phyloP scores from a whole-genome alignment of 345 rosid genomes.

The Eutrema yunnanense region DNA sequence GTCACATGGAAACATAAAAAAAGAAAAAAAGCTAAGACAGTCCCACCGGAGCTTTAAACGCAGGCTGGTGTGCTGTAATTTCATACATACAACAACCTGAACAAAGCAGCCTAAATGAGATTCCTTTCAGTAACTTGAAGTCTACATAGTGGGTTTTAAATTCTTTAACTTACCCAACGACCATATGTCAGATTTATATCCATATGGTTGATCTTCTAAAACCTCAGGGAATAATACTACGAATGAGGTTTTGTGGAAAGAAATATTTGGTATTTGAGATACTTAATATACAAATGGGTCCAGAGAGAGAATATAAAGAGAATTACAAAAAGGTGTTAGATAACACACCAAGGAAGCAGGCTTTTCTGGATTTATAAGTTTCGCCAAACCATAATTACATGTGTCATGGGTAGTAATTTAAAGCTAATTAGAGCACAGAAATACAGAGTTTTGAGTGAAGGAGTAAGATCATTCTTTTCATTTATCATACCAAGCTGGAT shows the following conservation, averaged over 20 bases:
- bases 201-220: slow-evolving; percentile 82
- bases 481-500: slow-evolving; percentile 70
- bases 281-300: neutral
- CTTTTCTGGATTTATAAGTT: slow-evolving; percentile 76
- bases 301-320: neutral
- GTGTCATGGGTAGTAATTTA: slow-evolving; percentile 24
- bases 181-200: slow-evolving; percentile 98
- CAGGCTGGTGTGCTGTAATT: slow-evolving; percentile 68
- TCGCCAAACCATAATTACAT: slow-evolving; percentile 96
- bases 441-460: slow-evolving; percentile 14
- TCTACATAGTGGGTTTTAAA: slow-evolving; percentile 5
- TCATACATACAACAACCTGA: slow-evolving; percentile 98
- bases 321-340: neutral
- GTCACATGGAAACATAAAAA: neutral
- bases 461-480: slow-evolving; percentile 10
- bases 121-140: neutral
- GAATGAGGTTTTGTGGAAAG: neutral
- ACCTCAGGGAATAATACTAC: slow-evolving; percentile 74
- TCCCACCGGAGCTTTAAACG: no score
- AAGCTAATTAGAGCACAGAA: slow-evolving; percentile 23
- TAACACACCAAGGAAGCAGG: slow-evolving; percentile 72
- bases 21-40: no score
- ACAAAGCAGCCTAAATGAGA: slow-evolving; percentile 26
- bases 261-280: neutral
- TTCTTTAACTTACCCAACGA: slow-evolving; percentile 66